Base-by-base conservation (phyloP, 495 filamentous ascomycete genomes). In the Penicillium nucicola region DNA sequence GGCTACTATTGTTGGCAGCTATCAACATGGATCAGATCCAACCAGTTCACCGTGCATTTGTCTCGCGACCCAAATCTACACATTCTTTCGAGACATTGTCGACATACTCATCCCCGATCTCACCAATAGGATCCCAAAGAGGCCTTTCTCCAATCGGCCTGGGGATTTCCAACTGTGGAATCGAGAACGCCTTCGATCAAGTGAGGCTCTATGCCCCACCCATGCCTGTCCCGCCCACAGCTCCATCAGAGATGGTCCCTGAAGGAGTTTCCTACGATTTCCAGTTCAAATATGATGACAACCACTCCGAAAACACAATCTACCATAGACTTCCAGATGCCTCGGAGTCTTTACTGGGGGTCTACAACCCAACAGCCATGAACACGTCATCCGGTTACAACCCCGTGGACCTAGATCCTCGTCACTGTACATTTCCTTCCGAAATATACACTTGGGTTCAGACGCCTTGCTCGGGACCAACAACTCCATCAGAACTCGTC, bases 101-200 rank as follows among this genome's bases (percentile, higher is more conserved):
- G 23, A 22, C 48, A 7, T 64, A 64, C 45, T 52, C 64, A 1
- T 60, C 64, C 3, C 57, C 60, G 0, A 46, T 57, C n/a, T 56
- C 50, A 22, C 36, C 55, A 20, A 42, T 42, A 1, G 31, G 57
- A 15, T 42, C 49, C 8, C 60, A 62, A 33, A 35, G 53, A 18
- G 35, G 33, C n/a, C 37, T 51, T 11, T 47, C 53, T 11, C 9
- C 49, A 10, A 34, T 57, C 13, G 68, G 70, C 9, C 36, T 74
- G n/a, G 72, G 70, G 0, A 71, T 74, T 14, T 57, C 59, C n/a
- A 45, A 55, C 34, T 64, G 61, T 44, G 61, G 57, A 1, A 57
- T 64, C 20, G 64, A 66, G 14, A 20, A 42, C 17, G 13, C 40
- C 2, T 45, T 51, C 13, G 41, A 47, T 12, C 50, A 65, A 33